Percentiles rank a stretch among this genome's conserved stretches.
phyloP scores from a whole-genome alignment of 257 asterid genomes.

The Coffea eugenioides region DNA sequence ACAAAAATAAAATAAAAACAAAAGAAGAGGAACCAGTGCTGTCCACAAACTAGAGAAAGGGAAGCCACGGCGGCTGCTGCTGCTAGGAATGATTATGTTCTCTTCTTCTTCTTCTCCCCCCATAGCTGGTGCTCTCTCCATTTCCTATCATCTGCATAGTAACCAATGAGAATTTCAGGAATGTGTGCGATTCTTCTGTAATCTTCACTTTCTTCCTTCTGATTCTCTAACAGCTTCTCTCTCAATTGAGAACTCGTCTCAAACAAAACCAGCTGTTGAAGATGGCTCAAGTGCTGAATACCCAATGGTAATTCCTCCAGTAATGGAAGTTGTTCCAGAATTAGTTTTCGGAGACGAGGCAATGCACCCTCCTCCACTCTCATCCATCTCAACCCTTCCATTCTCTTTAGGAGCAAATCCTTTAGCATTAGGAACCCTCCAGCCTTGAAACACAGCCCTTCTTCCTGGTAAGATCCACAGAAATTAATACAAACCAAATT shows the following conservation, averaged over 20 bases:
- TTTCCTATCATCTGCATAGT: no score
- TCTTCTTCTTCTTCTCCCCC: no score
- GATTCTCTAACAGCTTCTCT: not conserved
- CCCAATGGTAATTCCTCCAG: not conserved
- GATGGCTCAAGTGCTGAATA: not conserved
- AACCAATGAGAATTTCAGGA: not conserved
- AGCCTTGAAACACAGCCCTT: not conserved
- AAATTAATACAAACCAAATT: no score
- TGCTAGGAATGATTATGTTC: no score
- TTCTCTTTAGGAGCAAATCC: not conserved
- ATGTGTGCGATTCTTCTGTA: not conserved
- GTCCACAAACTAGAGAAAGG: no score
- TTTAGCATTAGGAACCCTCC: not conserved
- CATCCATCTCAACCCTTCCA: not conserved
- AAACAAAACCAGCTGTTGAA: not conserved
- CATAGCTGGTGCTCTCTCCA: no score
- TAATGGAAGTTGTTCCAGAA: not conserved
- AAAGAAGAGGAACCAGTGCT: no score
- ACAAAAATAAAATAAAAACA: no score
- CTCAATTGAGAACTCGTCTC: not conserved
- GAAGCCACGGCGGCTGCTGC: no score
- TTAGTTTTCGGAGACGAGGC: not conserved
- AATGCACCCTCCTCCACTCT: not conserved
- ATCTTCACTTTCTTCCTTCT: not conserved
- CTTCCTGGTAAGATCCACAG: not conserved